Evolutionary conservation across 495 filamentous ascomycete genomes (phyloP).

Genomic region (Hypoxylon fuscum): DNA sequence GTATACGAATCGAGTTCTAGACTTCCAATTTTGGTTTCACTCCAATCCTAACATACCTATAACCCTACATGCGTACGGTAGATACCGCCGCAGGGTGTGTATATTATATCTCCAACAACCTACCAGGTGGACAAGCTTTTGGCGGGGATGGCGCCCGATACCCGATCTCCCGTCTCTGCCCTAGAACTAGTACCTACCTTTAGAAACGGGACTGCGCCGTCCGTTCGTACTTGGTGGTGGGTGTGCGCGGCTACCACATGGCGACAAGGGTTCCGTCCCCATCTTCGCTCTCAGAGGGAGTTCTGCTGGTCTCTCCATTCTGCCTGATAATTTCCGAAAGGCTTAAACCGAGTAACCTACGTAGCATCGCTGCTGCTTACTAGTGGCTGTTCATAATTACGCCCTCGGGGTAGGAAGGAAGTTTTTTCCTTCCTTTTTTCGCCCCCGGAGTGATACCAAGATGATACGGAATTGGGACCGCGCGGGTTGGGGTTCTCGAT

Average conservation of each 20-base stretch:
- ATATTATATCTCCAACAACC: conserved; percentile 8
- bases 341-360: conserved; percentile 25
- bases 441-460: conserved; percentile 14
- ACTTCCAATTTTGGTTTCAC: conserved; percentile 22
- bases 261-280: conserved; percentile 35
- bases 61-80: neutral
- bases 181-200: too few species aligned
- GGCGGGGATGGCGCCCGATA: conserved; percentile 34
- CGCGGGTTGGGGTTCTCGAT: conserved; percentile 34
- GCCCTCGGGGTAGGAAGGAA: conserved; percentile 25
- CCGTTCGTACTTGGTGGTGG: conserved; percentile 29
- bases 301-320: conserved; percentile 23
- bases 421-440: conserved; percentile 4
- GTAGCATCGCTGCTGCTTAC: conserved; percentile 28
- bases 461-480: conserved; percentile 25
- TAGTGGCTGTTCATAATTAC: conserved; percentile 19
- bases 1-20: conserved; percentile 25
- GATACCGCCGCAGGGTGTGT: neutral
- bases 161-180: conserved; percentile 36
- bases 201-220: conserved; percentile 40
- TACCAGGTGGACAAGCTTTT: conserved; percentile 31
- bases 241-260: conserved; percentile 37
- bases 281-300: neutral
- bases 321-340: conserved; percentile 42
- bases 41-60: conserved; percentile 12